phyloP scores from a whole-genome alignment of 1,284 basidiomycete genomes.

The Irpex lacteus region DNA sequence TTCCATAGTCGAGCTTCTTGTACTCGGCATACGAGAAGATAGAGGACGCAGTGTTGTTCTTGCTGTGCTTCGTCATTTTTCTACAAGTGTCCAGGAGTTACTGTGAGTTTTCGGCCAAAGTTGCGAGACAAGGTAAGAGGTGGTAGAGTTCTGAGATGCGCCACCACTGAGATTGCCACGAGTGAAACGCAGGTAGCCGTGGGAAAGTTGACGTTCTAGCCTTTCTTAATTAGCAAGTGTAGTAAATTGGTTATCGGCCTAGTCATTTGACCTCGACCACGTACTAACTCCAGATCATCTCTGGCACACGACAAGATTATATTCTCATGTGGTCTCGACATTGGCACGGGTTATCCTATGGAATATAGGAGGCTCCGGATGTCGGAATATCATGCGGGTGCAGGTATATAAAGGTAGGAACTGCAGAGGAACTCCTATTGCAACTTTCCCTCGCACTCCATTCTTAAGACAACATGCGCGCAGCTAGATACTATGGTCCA shows the following conservation, averaged over 20 bases:
- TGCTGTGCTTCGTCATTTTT: constrained; percentile 84
- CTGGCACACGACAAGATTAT: not conserved
- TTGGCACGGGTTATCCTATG: not conserved
- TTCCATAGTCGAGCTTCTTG: constrained; percentile 81
- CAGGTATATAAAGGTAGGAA: not conserved
- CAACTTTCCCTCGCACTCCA: not conserved
- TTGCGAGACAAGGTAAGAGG: not conserved
- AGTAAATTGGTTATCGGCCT: not conserved
- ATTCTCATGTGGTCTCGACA: not conserved
- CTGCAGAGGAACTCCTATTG: not conserved
- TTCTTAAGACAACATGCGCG: constrained; percentile 21
- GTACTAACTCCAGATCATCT: not conserved
- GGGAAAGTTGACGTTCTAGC: not conserved
- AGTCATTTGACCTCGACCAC: constrained; percentile 4
- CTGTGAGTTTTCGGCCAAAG: not conserved
- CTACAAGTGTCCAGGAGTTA: not conserved
- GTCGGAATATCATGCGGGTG: not conserved
- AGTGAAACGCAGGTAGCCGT: not conserved
- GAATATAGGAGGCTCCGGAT: not conserved
- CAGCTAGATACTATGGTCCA: constrained; percentile 31
- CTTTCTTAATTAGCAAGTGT: not conserved
- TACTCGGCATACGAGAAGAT: constrained; percentile 87
- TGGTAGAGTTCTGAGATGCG: not conserved
- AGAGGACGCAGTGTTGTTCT: constrained; percentile 85
- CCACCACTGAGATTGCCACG: not conserved